Percentiles rank a stretch among this genome's conserved stretches.
These are phyloP conservation scores for Mycena indigotica DNA, from an alignment of 768 basidiomycete genomes.

Conservation along the genomic window DNA sequence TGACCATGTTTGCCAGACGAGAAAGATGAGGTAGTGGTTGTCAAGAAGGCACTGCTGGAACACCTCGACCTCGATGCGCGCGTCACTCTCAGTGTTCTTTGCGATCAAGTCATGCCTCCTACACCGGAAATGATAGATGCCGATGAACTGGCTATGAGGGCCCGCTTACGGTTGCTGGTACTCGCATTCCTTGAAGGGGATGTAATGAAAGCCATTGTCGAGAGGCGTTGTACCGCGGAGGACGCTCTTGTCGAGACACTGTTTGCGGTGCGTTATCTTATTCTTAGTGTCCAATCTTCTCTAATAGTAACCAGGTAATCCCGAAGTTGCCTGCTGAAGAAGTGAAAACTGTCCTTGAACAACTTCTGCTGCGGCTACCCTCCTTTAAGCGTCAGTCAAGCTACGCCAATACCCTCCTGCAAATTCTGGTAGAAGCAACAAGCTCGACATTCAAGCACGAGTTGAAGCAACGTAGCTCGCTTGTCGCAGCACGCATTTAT, in stretches of 20 bases:
- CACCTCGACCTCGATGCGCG: constrained; percentile 67
- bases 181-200: constrained; percentile 59
- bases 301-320: constrained; percentile 61
- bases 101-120: constrained; percentile 61
- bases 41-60: constrained; percentile 58
- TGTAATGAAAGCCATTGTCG: constrained; percentile 48
- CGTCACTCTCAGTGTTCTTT: constrained; percentile 65
- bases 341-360: constrained; percentile 50
- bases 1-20: constrained; percentile 49
- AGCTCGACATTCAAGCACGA: constrained; percentile 25
- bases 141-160: constrained; percentile 58
- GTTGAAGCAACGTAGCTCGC: constrained; percentile 5
- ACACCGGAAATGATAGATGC: constrained; percentile 53
- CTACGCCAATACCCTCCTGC: constrained; percentile 43
- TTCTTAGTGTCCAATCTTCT: too few species aligned
- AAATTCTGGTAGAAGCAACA: constrained; percentile 20
- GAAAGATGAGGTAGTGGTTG: constrained; percentile 61
- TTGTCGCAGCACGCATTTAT: constrained; percentile 43
- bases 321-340: constrained; percentile 44
- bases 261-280: constrained; percentile 43
- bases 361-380: constrained; percentile 53
- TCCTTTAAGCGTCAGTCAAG: constrained; percentile 41
- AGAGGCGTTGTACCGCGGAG: constrained; percentile 50
- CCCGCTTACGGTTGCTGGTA: constrained; percentile 60
- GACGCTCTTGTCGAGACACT: constrained; percentile 49